Evolutionary conservation across 768 basidiomycete genomes (phyloP), one percentile per base, ranked within the genome.

Genomic region (Gyrodon lividus): DNA sequence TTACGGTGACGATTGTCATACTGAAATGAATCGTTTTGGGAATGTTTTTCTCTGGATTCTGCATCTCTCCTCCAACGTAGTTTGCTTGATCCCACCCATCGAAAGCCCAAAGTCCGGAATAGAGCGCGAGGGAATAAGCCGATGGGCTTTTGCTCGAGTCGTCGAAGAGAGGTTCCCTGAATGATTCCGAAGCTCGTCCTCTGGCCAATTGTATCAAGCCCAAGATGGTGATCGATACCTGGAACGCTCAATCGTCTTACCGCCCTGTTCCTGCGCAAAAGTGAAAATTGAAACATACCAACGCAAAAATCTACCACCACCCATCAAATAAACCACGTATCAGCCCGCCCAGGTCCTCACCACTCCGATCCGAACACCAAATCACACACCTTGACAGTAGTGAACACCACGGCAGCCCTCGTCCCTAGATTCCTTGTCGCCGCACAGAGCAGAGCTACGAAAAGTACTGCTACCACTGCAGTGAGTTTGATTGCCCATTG

Each of bases 21-120:
- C 93, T 96, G n/a, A 77, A 74, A 65, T 98, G 94, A 38, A 98
- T 92, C 1, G 87, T 85, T 51, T 87, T 77, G 2, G 95, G 95
- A 42, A 98, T 86, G 60, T 94, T 93, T 63, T 82, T 88, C 62
- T 87, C 82, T 2, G 91, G 84, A 53, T 87, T 81, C 48, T 76
- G 72, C 73, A 98, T 89, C 68, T 93, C 93, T 24, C 90, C 95
- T 13, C 88, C 90, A 14, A 98, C 90, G 56, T 88, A 96, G 65
- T 92, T 94, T 24, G 81, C 86, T 69, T 90, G 88, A 62, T 95
- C 95, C 94, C 94, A 99, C 0, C 96, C 96, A 67, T 94, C 94
- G 58, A 92, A 94, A 2, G 94, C 94, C 92, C 89, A 98, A 4
- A 98, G 72, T 3, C 93, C 92, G 10, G 93, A 96, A 69, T 97